phyloP scores from a whole-genome alignment of 23 red algal species.

The Gracilaria gracilis region DNA sequence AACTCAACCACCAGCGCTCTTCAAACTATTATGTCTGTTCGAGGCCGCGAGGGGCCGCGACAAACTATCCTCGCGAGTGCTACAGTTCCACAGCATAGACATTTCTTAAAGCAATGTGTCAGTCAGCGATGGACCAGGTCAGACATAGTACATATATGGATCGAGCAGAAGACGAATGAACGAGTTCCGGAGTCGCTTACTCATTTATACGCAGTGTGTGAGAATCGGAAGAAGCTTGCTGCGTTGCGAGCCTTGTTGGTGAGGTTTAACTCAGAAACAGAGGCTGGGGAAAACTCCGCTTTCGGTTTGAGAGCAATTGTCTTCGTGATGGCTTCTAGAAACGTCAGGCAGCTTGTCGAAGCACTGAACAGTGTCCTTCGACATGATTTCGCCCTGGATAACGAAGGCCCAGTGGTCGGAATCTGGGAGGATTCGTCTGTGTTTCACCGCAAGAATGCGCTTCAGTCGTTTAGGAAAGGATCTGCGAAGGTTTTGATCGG shows the following conservation, averaged over 20 bases:
- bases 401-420: slow-evolving; percentile 34
- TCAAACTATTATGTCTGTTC: slow-evolving; percentile 64
- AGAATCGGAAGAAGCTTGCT: slow-evolving; percentile 72
- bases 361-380: slow-evolving; percentile 60
- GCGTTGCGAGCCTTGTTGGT: slow-evolving; percentile 71
- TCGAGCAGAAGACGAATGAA: slow-evolving; percentile 54
- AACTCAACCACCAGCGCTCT: slow-evolving; percentile 58
- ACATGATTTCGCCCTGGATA: slow-evolving; percentile 29
- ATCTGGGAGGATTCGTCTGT: slow-evolving; percentile 44
- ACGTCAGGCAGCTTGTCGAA: slow-evolving; percentile 58
- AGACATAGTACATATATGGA: slow-evolving; percentile 78
- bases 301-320: slow-evolving; percentile 62
- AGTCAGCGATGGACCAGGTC: slow-evolving; percentile 83
- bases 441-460: slow-evolving; percentile 31
- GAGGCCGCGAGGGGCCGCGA: slow-evolving; percentile 48
- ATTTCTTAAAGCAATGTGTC: slow-evolving; percentile 90
- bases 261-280: slow-evolving; percentile 34
- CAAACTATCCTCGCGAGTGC: slow-evolving; percentile 93
- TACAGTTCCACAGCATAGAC: slow-evolving; percentile 92
- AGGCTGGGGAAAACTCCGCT: not conserved
- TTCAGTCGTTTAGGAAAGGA: slow-evolving; percentile 63
- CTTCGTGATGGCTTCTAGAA: slow-evolving; percentile 75
- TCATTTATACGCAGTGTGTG: slow-evolving; percentile 72
- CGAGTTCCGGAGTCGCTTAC: slow-evolving; percentile 58
- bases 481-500: slow-evolving; percentile 69